phyloP scores from a whole-genome alignment of 108 stramenopile species.

The Aurantiochytrium sp. region DNA sequence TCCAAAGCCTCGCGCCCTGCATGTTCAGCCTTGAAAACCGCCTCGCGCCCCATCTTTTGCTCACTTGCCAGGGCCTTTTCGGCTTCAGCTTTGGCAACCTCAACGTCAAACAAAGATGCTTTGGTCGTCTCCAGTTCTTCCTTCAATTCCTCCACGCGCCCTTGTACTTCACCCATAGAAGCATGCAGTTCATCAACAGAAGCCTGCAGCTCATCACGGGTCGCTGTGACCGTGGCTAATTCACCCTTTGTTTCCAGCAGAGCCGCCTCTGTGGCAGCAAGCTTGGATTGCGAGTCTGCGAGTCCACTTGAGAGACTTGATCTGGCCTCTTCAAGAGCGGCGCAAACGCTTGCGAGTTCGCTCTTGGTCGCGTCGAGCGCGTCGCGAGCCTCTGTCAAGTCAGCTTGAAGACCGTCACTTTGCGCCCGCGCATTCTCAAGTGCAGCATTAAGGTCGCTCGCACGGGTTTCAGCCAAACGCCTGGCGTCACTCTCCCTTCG shows the following conservation, averaged over 20 bases:
- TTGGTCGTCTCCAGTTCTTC: no score
- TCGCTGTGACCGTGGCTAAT: no score
- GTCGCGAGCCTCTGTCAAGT: not conserved
- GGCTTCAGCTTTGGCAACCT: not conserved
- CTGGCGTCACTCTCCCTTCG: not conserved
- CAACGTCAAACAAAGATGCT: not conserved
- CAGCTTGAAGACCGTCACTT: not conserved
- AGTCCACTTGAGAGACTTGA: not conserved
- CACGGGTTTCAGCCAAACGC: not conserved
- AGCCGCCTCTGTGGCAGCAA: not conserved
- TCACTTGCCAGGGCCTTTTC: not conserved
- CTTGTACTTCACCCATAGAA: no score
- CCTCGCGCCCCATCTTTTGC: not conserved
- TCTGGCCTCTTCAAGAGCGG: not conserved
- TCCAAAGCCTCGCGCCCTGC: no score
- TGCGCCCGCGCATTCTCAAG: not conserved
- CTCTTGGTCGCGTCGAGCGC: not conserved
- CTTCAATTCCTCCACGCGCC: no score
- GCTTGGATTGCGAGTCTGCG: not conserved
- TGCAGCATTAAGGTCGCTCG: not conserved
- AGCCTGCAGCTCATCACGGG: no score
- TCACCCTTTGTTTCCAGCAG: not conserved
- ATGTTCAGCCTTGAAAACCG: not conserved
- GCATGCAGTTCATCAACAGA: no score
- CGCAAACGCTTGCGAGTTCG: not conserved